Evolutionary conservation across 2,329 filamentous ascomycete genomes (phyloP).

Genomic region (Neophaeococcomyces aloes): DNA sequence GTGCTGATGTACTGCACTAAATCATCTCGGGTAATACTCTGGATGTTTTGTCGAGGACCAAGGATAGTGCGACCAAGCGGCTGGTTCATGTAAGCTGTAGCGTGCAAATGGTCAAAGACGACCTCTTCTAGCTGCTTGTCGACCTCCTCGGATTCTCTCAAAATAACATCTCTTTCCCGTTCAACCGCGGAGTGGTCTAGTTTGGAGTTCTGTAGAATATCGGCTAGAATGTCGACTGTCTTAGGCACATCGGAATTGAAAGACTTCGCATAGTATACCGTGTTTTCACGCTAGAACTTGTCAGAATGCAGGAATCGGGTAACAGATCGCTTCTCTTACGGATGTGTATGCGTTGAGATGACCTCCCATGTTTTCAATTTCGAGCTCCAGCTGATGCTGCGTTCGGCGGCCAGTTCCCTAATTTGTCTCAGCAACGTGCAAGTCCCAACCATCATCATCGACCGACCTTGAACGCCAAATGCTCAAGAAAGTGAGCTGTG

Average conservation of each 20-base stretch:
- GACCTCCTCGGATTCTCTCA: slow-evolving; percentile 97
- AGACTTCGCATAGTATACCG: slow-evolving; percentile 98
- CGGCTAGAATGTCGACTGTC: slow-evolving; percentile 94
- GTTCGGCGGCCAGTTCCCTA: slow-evolving; percentile 88
- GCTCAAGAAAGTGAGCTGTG: slow-evolving; percentile 98
- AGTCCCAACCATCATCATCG: slow-evolving; percentile 9
- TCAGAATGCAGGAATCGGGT: slow-evolving; percentile 10
- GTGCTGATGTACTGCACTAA: slow-evolving; percentile 94
- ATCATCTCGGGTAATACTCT: slow-evolving; percentile 85
- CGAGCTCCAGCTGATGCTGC: slow-evolving; percentile 94
- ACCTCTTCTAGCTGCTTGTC: slow-evolving; percentile 99
- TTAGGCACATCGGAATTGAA: slow-evolving; percentile 97
- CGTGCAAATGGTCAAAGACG: slow-evolving; percentile 97
- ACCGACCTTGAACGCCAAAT: slow-evolving; percentile 95
- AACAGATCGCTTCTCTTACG: slow-evolving; percentile 47
- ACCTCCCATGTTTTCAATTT: slow-evolving; percentile 99
- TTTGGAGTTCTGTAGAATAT: slow-evolving; percentile 99
- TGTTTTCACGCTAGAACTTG: slow-evolving; percentile 74
- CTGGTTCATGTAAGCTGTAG: slow-evolving; percentile 94
- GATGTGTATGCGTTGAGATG: slow-evolving; percentile 99
- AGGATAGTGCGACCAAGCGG: slow-evolving; percentile 95
- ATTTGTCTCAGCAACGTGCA: slow-evolving; percentile 6
- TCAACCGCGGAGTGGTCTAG: slow-evolving; percentile 87
- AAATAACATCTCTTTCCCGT: slow-evolving; percentile 95
- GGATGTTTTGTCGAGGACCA: slow-evolving; percentile 95